Conservation (phyloP, 805 yeast species). For the Scheffersomyces spartinae region DNA sequence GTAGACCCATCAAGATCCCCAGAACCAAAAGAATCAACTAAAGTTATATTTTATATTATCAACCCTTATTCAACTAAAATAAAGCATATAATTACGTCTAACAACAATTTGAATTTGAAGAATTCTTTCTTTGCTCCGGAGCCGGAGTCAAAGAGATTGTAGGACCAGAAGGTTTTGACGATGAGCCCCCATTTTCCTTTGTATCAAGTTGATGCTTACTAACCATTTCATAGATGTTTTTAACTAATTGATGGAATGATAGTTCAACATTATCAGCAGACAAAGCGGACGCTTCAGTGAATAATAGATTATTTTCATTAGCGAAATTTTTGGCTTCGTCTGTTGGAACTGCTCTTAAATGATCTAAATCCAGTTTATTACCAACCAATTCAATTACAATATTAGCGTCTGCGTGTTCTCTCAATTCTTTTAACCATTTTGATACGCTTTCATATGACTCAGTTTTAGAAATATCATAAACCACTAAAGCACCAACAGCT, state of each 20-base stretch:
- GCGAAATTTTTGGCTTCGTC: slow-evolving; percentile 96
- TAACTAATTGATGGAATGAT: slow-evolving; percentile 86
- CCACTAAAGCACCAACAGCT: slow-evolving; percentile 94
- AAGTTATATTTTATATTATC: no score
- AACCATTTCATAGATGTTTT: slow-evolving; percentile 90
- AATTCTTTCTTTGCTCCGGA: slow-evolving; percentile 63
- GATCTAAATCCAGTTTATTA: slow-evolving; percentile 83
- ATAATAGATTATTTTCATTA: slow-evolving; percentile 79
- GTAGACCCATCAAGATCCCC: no score
- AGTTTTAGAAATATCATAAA: slow-evolving; percentile 88
- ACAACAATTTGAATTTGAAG: slow-evolving; percentile 61
- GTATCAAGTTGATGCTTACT: slow-evolving; percentile 86
- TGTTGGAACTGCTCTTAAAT: slow-evolving; percentile 91
- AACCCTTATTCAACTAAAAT: no score
- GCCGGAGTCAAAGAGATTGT: slow-evolving; percentile 89
- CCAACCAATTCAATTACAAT: slow-evolving; percentile 92
- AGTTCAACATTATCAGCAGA: slow-evolving; percentile 90
- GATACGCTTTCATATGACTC: slow-evolving; percentile 77
- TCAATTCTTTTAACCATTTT: slow-evolving; percentile 84
- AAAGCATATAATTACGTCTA: no score
- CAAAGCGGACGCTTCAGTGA: slow-evolving; percentile 93
- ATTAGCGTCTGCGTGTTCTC: slow-evolving; percentile 88
- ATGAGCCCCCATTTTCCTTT: slow-evolving; percentile 48
- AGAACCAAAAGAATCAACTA: no score
- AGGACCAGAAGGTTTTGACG: slow-evolving; percentile 68